These are phyloP conservation scores for Phytophthora capsici DNA, from an alignment of 352 stramenopile genomes.

Conservation along the genomic window DNA sequence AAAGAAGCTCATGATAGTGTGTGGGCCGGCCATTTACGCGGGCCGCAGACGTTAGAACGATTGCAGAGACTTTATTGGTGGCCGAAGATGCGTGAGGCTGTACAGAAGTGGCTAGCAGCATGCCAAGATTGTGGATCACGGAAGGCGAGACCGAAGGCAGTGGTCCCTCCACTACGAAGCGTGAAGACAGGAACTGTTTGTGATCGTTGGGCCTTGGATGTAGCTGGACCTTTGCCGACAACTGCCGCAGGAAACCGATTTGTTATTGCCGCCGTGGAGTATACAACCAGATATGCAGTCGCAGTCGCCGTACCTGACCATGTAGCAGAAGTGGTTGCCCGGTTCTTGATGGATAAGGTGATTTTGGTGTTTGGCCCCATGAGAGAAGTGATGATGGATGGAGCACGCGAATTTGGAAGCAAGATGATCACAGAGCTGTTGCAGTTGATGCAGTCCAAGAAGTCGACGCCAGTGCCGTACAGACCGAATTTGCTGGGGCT, in stretches of 20 bases:
- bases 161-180: slow-evolving; percentile 24
- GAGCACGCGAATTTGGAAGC: too few relatives aligned
- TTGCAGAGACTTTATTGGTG: too few relatives aligned
- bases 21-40: too few relatives aligned
- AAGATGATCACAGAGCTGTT: too few relatives aligned
- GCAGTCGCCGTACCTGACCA: slow-evolving; percentile 2
- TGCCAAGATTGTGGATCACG: slow-evolving; percentile 27
- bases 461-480: too few relatives aligned
- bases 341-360: slow-evolving; percentile 8
- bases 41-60: too few relatives aligned
- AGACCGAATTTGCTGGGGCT: too few relatives aligned
- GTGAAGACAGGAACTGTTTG: slow-evolving; percentile 5
- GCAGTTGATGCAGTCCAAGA: too few relatives aligned
- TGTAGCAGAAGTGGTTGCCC: neutral
- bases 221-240: slow-evolving; percentile 9
- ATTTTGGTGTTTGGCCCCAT: slow-evolving; percentile 19
- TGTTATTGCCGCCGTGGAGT: slow-evolving; percentile 20
- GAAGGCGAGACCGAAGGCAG: slow-evolving; percentile 9
- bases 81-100: too few relatives aligned
- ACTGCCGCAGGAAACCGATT: slow-evolving; percentile 16
- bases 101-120: too few relatives aligned
- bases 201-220: slow-evolving; percentile 22
- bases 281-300: slow-evolving; percentile 23
- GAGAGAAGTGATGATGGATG: slow-evolving; percentile 14
- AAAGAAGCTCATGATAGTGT: too few relatives aligned